Conservation (phyloP, 768 basidiomycete genomes). For the Phanerodontia chrysosporium region DNA sequence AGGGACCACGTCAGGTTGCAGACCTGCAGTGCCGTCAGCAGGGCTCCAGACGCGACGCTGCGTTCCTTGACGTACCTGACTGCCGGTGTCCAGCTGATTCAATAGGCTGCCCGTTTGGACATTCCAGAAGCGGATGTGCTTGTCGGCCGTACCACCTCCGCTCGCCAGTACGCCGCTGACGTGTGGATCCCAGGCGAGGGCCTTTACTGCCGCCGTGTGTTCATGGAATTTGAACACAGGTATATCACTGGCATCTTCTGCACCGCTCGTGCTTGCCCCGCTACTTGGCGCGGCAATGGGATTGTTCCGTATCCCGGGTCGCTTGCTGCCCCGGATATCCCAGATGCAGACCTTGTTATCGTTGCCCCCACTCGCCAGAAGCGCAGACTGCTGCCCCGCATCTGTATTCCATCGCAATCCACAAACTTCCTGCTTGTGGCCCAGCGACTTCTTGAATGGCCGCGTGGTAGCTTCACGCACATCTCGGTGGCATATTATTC, state of each 20-base stretch:
- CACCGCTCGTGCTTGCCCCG: slow-evolving; percentile 16
- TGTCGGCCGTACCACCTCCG: slow-evolving; percentile 98
- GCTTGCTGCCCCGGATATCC: slow-evolving; percentile 73
- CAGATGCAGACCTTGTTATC: slow-evolving; percentile 99
- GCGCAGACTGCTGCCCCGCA: slow-evolving; percentile 41
- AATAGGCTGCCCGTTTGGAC: slow-evolving; percentile 81
- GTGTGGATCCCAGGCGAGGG: slow-evolving; percentile 98
- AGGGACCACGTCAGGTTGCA: slow-evolving; percentile 97
- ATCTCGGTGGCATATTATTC: slow-evolving; percentile 88
- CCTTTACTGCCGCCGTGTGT: slow-evolving; percentile 95
- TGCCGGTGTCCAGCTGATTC: slow-evolving; percentile 89
- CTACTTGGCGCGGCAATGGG: slow-evolving; percentile 15
- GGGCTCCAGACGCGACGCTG: not conserved
- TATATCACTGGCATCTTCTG: slow-evolving; percentile 30
- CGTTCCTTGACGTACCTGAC: slow-evolving; percentile 61
- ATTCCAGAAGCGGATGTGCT: slow-evolving; percentile 98
- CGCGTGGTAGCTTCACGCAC: slow-evolving; percentile 64
- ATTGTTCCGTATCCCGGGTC: slow-evolving; percentile 30
- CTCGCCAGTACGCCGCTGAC: slow-evolving; percentile 86
- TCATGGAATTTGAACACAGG: slow-evolving; percentile 96
- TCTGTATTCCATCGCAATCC: slow-evolving; percentile 87
- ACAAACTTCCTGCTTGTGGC: slow-evolving; percentile 92
- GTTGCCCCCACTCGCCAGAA: slow-evolving; percentile 91
- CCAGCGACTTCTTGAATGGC: slow-evolving; percentile 69
- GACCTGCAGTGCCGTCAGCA: slow-evolving; percentile 46